Percentiles rank a stretch among this genome's conserved stretches.
These are phyloP conservation scores for Hepatocystis sp. DNA, from an alignment of 169 alveolate genomes.

Conservation along the genomic window DNA sequence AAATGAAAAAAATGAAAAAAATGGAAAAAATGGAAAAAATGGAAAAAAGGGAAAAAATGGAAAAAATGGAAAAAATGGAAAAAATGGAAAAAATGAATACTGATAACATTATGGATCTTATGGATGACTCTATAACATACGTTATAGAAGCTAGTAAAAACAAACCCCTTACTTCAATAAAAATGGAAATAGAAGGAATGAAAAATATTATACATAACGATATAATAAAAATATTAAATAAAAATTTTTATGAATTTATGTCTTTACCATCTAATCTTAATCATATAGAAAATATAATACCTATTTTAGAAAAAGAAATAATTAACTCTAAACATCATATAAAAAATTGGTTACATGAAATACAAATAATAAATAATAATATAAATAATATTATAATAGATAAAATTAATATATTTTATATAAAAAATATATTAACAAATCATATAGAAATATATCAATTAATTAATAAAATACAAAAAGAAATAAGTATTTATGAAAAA, in stretches of 20 bases:
- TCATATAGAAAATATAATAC: slow-evolving; percentile 53
- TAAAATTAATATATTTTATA: slow-evolving; percentile 34
- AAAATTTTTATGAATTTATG: slow-evolving; percentile 53
- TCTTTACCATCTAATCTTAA: slow-evolving; percentile 62
- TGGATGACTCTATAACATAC: slow-evolving; percentile 25
- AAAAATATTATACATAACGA: slow-evolving; percentile 63
- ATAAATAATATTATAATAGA: slow-evolving; percentile 19
- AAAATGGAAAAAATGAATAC: not conserved
- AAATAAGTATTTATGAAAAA: slow-evolving; percentile 23
- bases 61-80: not conserved
- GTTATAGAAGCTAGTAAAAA: slow-evolving; percentile 32
- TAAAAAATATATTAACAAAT: slow-evolving; percentile 32
- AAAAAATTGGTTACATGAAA: slow-evolving; percentile 20
- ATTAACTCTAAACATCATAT: slow-evolving; percentile 27
- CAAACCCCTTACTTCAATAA: slow-evolving; percentile 24
- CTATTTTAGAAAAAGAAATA: slow-evolving; percentile 37
- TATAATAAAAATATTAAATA: slow-evolving; percentile 55
- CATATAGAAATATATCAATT: slow-evolving; percentile 60
- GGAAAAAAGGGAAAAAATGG: not conserved
- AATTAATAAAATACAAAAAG: slow-evolving; percentile 61
- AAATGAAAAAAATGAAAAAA: too few relatives aligned
- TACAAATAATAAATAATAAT: slow-evolving; percentile 13
- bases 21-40: too few relatives aligned
- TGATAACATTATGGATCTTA: slow-evolving; percentile 25
- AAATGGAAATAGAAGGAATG: slow-evolving; percentile 33